A percentile compares a stretch with the other conserved stretches of the same genome.
These are phyloP conservation scores for Globomyces pollinis-pini DNA, from an alignment of 192 early-diverging fungal species.

Conservation along the genomic window DNA sequence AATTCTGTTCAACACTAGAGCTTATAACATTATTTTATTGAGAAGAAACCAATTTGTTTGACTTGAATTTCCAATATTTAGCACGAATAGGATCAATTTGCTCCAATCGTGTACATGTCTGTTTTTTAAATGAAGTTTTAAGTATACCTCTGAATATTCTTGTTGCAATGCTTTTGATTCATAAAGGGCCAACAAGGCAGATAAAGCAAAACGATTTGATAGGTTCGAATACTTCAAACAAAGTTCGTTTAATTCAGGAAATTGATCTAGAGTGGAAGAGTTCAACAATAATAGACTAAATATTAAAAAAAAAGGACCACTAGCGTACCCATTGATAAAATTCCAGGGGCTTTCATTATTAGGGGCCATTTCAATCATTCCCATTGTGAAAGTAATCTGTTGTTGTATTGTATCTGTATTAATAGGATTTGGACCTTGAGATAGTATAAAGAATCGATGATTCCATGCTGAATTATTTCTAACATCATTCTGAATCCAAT, in stretches of 20 bases:
- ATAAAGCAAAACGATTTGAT: slow-evolving; percentile 10
- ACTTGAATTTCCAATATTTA: slow-evolving; percentile 58
- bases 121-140: background rate
- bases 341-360: slow-evolving; percentile 91
- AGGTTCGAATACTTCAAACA: slow-evolving; percentile 9
- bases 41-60: slow-evolving; percentile 4
- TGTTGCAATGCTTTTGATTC: background rate
- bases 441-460: slow-evolving; percentile 81
- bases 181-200: background rate
- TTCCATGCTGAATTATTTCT: slow-evolving; percentile 99
- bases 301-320: background rate
- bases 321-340: slow-evolving; percentile 81
- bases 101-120: slow-evolving; percentile 48
- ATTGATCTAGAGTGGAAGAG: slow-evolving; percentile 2
- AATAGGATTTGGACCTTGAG: slow-evolving; percentile 25
- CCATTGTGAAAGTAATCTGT: slow-evolving; percentile 59
- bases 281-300: background rate
- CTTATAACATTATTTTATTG: too few relatives aligned
- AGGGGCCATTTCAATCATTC: slow-evolving; percentile 70
- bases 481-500: slow-evolving; percentile 61
- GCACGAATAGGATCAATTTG: slow-evolving; percentile 54
- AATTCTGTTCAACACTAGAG: too few relatives aligned
- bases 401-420: slow-evolving; percentile 21
- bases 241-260: too few relatives aligned
- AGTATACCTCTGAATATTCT: background rate